Evolutionary conservation across 495 filamentous ascomycete species (phyloP).

Genomic region (Aspergillus conjunctus): DNA sequence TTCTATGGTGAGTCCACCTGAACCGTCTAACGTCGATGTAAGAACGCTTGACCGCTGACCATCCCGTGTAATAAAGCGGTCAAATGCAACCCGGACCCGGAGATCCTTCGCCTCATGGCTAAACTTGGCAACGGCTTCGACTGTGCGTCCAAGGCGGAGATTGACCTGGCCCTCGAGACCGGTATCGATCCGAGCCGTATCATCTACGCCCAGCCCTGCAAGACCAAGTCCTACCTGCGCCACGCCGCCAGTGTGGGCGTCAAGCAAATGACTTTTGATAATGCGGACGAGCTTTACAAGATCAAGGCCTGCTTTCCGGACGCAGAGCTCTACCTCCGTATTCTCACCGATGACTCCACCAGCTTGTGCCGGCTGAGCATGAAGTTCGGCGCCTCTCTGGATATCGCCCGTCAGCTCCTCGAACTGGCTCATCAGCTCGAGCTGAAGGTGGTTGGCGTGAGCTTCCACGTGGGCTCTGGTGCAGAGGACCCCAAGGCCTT

Average conservation of each 20-base stretch:
- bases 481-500: slow-evolving; percentile 89
- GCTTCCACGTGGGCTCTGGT: slow-evolving; percentile 97
- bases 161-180: slow-evolving; percentile 82
- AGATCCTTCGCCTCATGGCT: slow-evolving; percentile 84
- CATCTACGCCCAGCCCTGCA: slow-evolving; percentile 99
- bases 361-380: slow-evolving; percentile 91
- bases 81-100: slow-evolving; percentile 96
- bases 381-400: slow-evolving; percentile 93
- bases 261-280: slow-evolving; percentile 99
- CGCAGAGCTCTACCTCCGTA: slow-evolving; percentile 89
- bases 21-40: background rate
- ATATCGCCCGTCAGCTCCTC: slow-evolving; percentile 74
- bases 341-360: slow-evolving; percentile 93
- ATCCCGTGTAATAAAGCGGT: slow-evolving; percentile 62
- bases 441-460: slow-evolving; percentile 94
- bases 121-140: slow-evolving; percentile 93
- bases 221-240: slow-evolving; percentile 95
- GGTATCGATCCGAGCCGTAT: slow-evolving; percentile 89
- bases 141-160: slow-evolving; percentile 96
- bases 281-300: slow-evolving; percentile 96
- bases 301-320: slow-evolving; percentile 86
- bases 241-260: slow-evolving; percentile 81
- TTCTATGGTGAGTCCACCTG: slow-evolving; percentile 76
- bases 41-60: background rate
- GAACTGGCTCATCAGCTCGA: slow-evolving; percentile 80